A percentile compares a stretch with the other conserved stretches of the same genome.
These are phyloP conservation scores for Dichomitus squalens DNA, from an alignment of 1,284 basidiomycete genomes.

Conservation along the genomic window DNA sequence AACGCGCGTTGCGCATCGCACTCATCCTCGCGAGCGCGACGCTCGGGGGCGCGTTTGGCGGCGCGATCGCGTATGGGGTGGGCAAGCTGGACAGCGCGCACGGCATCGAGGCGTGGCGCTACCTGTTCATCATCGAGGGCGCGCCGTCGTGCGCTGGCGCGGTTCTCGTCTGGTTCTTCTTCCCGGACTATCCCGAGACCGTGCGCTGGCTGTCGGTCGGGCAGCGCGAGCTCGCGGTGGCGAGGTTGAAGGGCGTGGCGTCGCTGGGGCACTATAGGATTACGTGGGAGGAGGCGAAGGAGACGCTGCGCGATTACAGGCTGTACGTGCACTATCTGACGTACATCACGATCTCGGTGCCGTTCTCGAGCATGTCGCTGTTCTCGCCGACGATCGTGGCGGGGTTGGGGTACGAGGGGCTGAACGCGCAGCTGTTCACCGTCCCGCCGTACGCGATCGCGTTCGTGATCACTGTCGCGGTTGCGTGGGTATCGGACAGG, in stretches of 20 bases:
- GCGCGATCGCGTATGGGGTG: constrained; percentile 42
- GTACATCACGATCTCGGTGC: constrained; percentile 37
- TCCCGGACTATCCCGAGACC: constrained; percentile 50
- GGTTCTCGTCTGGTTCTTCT: constrained; percentile 39
- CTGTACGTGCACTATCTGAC: constrained; percentile 36
- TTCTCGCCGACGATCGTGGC: constrained; percentile 41
- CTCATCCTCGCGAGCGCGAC: constrained; percentile 42
- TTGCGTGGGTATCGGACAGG: constrained; percentile 23
- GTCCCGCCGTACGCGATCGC: constrained; percentile 54
- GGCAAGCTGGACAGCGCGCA: constrained; percentile 35
- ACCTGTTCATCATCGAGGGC: constrained; percentile 52
- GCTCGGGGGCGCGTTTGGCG: constrained; percentile 47
- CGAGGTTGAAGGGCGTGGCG: constrained; percentile 31
- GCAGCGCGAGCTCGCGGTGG: constrained; percentile 34
- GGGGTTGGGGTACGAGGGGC: constrained; percentile 46
- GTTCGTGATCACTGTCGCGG: constrained; percentile 35
- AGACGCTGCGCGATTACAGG: constrained; percentile 34
- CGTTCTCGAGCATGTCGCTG: constrained; percentile 38
- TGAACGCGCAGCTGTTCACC: constrained; percentile 56
- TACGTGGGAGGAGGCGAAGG: constrained; percentile 31
- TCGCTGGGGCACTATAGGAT: constrained; percentile 33
- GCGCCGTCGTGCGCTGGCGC: constrained; percentile 43
- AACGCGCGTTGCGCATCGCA: constrained; percentile 42
- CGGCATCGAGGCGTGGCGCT: constrained; percentile 40
- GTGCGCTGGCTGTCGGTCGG: constrained; percentile 38